Evolutionary conservation across 176 grass and related monocot genomes (phyloP).

Genomic region (Calamus simplicifolius): DNA sequence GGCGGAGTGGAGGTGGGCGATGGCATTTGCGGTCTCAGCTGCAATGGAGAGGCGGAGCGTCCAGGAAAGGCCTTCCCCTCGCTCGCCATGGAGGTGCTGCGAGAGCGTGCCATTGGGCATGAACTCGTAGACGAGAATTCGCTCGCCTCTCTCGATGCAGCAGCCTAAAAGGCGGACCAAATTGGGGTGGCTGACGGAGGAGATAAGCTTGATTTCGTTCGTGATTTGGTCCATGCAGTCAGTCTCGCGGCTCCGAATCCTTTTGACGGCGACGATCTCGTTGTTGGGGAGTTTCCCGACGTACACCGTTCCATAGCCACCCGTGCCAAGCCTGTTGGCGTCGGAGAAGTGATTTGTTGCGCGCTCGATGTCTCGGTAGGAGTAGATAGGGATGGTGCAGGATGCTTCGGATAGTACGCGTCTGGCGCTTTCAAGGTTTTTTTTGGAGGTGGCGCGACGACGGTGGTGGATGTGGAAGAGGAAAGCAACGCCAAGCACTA

Average conservation of each 20-base stretch:
- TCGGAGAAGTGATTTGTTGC: constrained; percentile 73
- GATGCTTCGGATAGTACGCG: constrained; percentile 43
- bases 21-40: constrained; percentile 48
- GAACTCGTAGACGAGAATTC: constrained; percentile 90
- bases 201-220: constrained; percentile 90
- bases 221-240: constrained; percentile 18
- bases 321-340: constrained; percentile 62
- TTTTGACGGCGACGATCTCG: constrained; percentile 72
- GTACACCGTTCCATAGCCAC: constrained; percentile 86
- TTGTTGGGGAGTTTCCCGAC: constrained; percentile 47
- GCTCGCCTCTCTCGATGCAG: constrained; percentile 81
- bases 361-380: constrained; percentile 53
- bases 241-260: constrained; percentile 35
- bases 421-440: constrained; percentile 9
- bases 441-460: not conserved
- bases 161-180: constrained; percentile 81
- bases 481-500: constrained; percentile 10
- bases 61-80: constrained; percentile 30
- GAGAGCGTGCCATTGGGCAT: constrained; percentile 75
- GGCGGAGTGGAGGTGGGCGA: constrained; percentile 54
- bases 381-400: constrained; percentile 58
- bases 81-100: constrained; percentile 38
- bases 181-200: constrained; percentile 69
- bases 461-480: constrained; percentile 21
- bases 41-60: constrained; percentile 42